These are phyloP conservation scores for Exophiala alcalophila DNA, from an alignment of 2,329 filamentous ascomycete genomes.

Conservation along the genomic window DNA sequence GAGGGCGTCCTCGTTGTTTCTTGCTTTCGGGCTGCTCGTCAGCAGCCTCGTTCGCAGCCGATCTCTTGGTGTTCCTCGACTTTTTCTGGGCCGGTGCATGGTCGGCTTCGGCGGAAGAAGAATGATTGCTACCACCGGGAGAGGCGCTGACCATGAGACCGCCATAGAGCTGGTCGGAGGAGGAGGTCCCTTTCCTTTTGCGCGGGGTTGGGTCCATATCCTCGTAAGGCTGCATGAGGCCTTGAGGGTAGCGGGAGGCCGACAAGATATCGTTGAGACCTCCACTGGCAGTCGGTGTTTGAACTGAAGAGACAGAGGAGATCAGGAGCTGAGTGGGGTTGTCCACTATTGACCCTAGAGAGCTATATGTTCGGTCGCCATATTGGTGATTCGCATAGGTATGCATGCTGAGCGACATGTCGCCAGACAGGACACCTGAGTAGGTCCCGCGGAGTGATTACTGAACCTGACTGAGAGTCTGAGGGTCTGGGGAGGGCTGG, in stretches of 20 bases:
- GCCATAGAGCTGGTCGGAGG: conserved; percentile 16
- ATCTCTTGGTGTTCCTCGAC: conserved; percentile 16
- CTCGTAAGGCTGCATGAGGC: conserved; percentile 23
- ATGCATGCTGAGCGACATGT: conserved; percentile 18
- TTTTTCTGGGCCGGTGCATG: conserved; percentile 10
- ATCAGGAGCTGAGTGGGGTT: conserved; percentile 17
- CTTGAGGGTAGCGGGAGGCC: conserved; percentile 24
- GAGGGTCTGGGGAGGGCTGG: conserved; percentile 2
- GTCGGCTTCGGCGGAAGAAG: conserved; percentile 19
- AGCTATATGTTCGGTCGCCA: conserved; percentile 17
- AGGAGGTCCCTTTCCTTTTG: conserved; percentile 18
- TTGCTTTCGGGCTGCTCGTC: conserved; percentile 21
- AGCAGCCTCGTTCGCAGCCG: conserved; percentile 9
- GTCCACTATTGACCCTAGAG: conserved; percentile 21
- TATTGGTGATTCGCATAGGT: conserved; percentile 12
- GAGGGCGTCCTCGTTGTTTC: conserved; percentile 64
- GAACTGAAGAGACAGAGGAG: conserved; percentile 1
- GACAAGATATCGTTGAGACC: conserved; percentile 25
- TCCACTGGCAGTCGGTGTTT: conserved; percentile 1
- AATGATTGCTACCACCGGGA: conserved; percentile 7
- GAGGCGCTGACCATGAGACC: conserved; percentile 12
- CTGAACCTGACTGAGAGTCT: conserved; percentile 14
- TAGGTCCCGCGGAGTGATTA: conserved; percentile 13
- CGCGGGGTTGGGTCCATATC: conserved; percentile 8
- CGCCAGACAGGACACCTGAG: background rate